These are phyloP conservation scores for Dactylellina haptotyla DNA, from an alignment of 2,329 filamentous ascomycete genomes.

Conservation along the genomic window DNA sequence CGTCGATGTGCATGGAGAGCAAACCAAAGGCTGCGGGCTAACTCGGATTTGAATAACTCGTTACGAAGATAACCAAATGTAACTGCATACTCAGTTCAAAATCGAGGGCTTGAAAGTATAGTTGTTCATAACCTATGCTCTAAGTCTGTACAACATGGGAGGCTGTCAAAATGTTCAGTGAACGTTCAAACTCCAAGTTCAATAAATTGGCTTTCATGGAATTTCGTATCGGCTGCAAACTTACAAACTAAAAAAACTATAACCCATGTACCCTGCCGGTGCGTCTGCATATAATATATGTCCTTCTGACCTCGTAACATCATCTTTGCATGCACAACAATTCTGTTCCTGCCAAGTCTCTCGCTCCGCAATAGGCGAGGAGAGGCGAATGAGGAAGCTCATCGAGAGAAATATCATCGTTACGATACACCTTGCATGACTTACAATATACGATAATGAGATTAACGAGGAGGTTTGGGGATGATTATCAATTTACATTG, in stretches of 20 bases:
- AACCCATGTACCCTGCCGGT: background rate
- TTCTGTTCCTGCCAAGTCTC: conserved; percentile 18
- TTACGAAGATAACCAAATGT: too few species aligned
- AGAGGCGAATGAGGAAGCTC: conserved; percentile 27
- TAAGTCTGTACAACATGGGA: too few species aligned
- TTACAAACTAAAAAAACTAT: background rate
- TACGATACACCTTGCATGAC: conserved; percentile 7
- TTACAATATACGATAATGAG: background rate
- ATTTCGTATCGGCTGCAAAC: background rate
- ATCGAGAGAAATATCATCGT: background rate
- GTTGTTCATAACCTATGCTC: too few species aligned
- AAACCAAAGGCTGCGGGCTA: too few species aligned
- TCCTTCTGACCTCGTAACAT: conserved; percentile 3
- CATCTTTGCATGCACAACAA: background rate
- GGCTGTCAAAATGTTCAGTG: too few species aligned
- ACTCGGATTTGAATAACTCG: too few species aligned
- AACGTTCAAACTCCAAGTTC: too few species aligned
- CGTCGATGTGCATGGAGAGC: too few species aligned
- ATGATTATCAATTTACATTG: conserved; percentile 8
- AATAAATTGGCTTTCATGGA: too few species aligned
- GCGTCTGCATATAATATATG: background rate
- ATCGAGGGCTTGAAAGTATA: too few species aligned
- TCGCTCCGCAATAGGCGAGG: conserved; percentile 17
- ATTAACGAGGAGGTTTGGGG: background rate
- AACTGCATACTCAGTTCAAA: too few species aligned